These are phyloP conservation scores for Forsythia viridissima DNA, from an alignment of 257 asterid species.

Conservation along the genomic window DNA sequence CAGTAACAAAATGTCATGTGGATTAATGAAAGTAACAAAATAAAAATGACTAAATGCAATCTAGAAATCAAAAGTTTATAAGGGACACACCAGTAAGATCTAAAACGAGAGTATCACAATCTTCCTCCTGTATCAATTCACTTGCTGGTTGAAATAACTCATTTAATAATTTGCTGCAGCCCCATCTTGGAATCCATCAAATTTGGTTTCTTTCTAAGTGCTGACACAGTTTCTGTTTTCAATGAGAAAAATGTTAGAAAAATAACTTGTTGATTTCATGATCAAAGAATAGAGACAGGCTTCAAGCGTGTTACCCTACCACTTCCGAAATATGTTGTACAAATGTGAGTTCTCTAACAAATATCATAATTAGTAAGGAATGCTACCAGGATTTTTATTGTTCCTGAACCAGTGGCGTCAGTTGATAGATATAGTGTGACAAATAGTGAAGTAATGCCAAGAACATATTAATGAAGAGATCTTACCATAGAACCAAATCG, in stretches of 20 bases:
- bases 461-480: neutral
- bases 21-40: too few species aligned
- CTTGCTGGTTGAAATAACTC: conserved; percentile 47
- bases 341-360: neutral
- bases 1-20: neutral
- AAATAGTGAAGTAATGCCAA: conserved; percentile 18
- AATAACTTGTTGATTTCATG: neutral
- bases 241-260: neutral
- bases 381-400: too few species aligned
- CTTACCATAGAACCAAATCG: conserved; percentile 83
- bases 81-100: conserved; percentile 54
- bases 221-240: neutral
- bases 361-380: neutral
- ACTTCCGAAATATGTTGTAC: neutral
- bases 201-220: neutral
- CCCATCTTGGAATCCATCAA: conserved; percentile 33
- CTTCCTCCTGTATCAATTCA: conserved; percentile 48
- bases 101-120: conserved; percentile 51
- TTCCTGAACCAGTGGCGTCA: neutral
- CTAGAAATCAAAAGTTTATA: neutral
- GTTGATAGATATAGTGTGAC: neutral
- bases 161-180: conserved; percentile 22
- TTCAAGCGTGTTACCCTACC: neutral
- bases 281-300: neutral
- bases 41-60: neutral